A percentile compares a stretch with the other conserved stretches of the same genome.
Evolutionary conservation across 805 yeast genomes (phyloP).

Genomic region (Kazachstania africana): DNA sequence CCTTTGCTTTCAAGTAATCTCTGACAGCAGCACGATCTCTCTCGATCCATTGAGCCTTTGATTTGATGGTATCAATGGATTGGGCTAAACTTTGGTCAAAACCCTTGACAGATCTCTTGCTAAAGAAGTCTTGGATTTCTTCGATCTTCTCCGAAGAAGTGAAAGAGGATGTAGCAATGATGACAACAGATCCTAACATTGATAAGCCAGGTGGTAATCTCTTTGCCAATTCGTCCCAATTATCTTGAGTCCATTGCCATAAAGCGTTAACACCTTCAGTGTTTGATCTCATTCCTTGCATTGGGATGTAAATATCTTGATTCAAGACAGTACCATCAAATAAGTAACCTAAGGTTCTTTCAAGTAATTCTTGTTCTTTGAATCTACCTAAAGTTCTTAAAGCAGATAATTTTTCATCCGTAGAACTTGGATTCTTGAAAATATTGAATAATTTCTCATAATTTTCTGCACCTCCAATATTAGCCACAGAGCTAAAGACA

Average conservation of each 20-base stretch:
- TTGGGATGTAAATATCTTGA: slow-evolving; percentile 70
- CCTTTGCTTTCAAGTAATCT: slow-evolving; percentile 35
- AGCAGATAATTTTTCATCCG: slow-evolving; percentile 61
- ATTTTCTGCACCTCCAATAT: slow-evolving; percentile 44
- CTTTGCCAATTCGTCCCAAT: slow-evolving; percentile 62
- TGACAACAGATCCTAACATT: slow-evolving; percentile 68
- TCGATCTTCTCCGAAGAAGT: slow-evolving; percentile 42
- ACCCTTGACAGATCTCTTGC: slow-evolving; percentile 46
- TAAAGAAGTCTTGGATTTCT: slow-evolving; percentile 41
- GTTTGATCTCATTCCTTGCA: slow-evolving; percentile 58
- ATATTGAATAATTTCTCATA: slow-evolving; percentile 52
- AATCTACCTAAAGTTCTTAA: slow-evolving; percentile 59
- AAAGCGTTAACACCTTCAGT: slow-evolving; percentile 53
- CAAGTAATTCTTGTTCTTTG: slow-evolving; percentile 37
- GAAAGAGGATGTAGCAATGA: slow-evolving; percentile 47
- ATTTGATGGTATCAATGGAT: slow-evolving; percentile 46
- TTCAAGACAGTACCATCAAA: slow-evolving; percentile 49
- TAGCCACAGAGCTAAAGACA: slow-evolving; percentile 57
- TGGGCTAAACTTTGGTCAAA: slow-evolving; percentile 55
- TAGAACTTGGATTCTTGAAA: slow-evolving; percentile 45
- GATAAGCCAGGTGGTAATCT: slow-evolving; percentile 71
- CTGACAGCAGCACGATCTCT: slow-evolving; percentile 41
- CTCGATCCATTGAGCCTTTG: slow-evolving; percentile 46
- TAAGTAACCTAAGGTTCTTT: slow-evolving; percentile 44
- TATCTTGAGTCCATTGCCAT: slow-evolving; percentile 60